A percentile compares a stretch with the other conserved stretches of the same genome.
phyloP scores from a whole-genome alignment of 1,139 yeast genomes.

The Waltiozyma sp. region DNA sequence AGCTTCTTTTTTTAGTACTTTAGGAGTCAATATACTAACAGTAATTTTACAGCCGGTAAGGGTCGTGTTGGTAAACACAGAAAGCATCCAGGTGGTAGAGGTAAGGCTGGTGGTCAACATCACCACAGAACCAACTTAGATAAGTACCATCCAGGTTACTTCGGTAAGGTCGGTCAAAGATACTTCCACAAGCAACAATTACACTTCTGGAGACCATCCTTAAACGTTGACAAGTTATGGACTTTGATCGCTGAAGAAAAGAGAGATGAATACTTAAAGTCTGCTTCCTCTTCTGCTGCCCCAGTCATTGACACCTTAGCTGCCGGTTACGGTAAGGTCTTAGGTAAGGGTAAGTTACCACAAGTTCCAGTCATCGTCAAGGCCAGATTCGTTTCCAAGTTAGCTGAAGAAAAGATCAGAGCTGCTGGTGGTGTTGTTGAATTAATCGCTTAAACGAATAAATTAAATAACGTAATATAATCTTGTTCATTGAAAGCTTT shows the following conservation, averaged over 20 bases:
- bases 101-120: slow-evolving; percentile 99
- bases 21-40: slow-evolving; percentile 13
- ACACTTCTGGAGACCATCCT: slow-evolving; percentile 97
- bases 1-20: no score
- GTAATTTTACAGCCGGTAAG: slow-evolving; percentile 75
- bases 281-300: slow-evolving; percentile 82
- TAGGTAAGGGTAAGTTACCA: slow-evolving; percentile 99
- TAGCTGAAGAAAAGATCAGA: slow-evolving; percentile 99
- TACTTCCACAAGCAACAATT: slow-evolving; percentile 95
- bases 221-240: slow-evolving; percentile 99
- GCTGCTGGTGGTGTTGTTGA: slow-evolving; percentile 99
- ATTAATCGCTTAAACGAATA: slow-evolving; percentile 73
- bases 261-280: slow-evolving; percentile 89
- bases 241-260: slow-evolving; percentile 88
- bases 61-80: slow-evolving; percentile 99
- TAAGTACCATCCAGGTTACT: slow-evolving; percentile 99
- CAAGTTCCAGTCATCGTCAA: slow-evolving; percentile 96
- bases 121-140: slow-evolving; percentile 99
- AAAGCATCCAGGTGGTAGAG: slow-evolving; percentile 99
- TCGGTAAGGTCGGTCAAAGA: slow-evolving; percentile 99
- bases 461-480: slow-evolving; percentile 1
- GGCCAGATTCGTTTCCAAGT: slow-evolving; percentile 98
- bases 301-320: slow-evolving; percentile 99
- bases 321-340: slow-evolving; percentile 99
- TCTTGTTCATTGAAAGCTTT: not conserved